Percentiles rank a stretch among this genome's conserved stretches.
Conservation (phyloP, 306 rosid genomes). For the Rosa multiflora region DNA sequence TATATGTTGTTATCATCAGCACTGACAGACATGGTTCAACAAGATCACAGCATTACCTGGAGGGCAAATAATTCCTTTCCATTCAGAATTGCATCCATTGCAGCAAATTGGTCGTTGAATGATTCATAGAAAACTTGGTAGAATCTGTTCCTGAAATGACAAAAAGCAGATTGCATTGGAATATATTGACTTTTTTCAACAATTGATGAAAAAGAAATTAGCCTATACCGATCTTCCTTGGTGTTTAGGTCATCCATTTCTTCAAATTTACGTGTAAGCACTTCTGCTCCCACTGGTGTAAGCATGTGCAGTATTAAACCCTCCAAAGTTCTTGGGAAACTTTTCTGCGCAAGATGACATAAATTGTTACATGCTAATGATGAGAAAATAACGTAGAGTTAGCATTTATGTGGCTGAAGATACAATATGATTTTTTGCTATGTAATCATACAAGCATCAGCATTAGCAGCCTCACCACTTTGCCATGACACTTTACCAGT, state of each 20-base stretch:
- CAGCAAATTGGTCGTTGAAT: conserved; percentile 81
- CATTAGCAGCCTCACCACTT: conserved; percentile 2
- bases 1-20: neutral
- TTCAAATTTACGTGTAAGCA: conserved; percentile 85
- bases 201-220: conserved; percentile 11
- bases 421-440: conserved; percentile 1
- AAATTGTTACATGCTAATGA: conserved; percentile 27
- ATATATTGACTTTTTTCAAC: conserved; percentile 20
- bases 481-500: neutral
- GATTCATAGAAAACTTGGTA: conserved; percentile 75
- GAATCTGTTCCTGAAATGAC: conserved; percentile 55
- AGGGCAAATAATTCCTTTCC: conserved; percentile 80
- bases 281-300: conserved; percentile 87
- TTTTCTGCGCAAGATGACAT: conserved; percentile 46
- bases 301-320: conserved; percentile 82
- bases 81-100: conserved; percentile 82
- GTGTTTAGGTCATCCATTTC: conserved; percentile 69
- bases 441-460: conserved; percentile 8
- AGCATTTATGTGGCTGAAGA: conserved; percentile 15
- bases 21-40: conserved; percentile 29
- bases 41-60: conserved; percentile 56
- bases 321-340: conserved; percentile 91
- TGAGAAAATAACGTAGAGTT: conserved; percentile 13
- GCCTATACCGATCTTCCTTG: conserved; percentile 68
- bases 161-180: conserved; percentile 16